Evolutionary conservation across 2,329 filamentous ascomycete species (phyloP).

Genomic region (Fusarium solani-melongenae): DNA sequence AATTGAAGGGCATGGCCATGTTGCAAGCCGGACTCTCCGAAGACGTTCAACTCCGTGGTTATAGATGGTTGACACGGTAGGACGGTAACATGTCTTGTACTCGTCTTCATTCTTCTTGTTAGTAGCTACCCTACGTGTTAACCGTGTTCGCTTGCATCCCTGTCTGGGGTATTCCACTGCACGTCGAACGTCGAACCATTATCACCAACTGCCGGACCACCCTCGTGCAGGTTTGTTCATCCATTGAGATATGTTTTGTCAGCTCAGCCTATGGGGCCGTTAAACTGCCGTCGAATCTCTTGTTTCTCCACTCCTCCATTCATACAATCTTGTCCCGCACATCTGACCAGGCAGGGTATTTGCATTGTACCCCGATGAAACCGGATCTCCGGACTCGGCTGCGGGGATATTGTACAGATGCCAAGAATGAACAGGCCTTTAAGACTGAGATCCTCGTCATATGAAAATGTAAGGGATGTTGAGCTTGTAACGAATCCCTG

Average conservation of each 20-base stretch:
- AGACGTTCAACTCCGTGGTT: not conserved
- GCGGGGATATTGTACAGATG: not conserved
- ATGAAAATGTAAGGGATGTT: not conserved
- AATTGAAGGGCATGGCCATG: not conserved
- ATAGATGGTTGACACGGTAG: not conserved
- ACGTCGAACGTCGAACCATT: not conserved
- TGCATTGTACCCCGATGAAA: not conserved
- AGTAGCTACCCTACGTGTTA: not conserved
- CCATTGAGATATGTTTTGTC: not conserved
- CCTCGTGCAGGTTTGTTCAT: not conserved
- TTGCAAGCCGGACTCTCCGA: not conserved
- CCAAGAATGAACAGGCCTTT: not conserved
- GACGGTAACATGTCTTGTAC: not conserved
- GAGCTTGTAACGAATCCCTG: not conserved
- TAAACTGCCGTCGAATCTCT: not conserved
- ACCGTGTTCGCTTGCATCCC: not conserved
- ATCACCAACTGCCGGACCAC: not conserved
- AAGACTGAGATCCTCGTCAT: not conserved
- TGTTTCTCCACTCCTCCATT: not conserved
- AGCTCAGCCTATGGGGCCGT: not conserved
- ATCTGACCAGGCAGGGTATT: not conserved
- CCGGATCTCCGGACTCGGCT: not conserved
- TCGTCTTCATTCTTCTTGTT: not conserved
- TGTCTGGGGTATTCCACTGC: not conserved
- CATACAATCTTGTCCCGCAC: not conserved